These are phyloP conservation scores for Heteromeles arbutifolia DNA, from an alignment of 306 rosid species.

Conservation along the genomic window DNA sequence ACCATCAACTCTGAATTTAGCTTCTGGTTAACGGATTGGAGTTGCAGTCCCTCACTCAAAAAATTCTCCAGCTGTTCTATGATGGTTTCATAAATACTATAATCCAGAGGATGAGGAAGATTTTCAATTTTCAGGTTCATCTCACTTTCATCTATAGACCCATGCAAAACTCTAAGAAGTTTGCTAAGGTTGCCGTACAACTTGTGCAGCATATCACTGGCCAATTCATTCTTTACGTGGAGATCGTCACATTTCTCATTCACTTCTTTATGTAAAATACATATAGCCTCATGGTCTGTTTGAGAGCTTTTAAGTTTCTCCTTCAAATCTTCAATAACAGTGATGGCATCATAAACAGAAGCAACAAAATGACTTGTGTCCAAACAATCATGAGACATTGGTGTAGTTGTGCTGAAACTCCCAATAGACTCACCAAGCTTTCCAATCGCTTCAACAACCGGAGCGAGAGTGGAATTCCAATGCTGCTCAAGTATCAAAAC, in stretches of 20 bases:
- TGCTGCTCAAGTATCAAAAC: slow-evolving; percentile 51
- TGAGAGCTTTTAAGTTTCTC: slow-evolving; percentile 52
- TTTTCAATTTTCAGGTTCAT: slow-evolving; percentile 30
- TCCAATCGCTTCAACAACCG: slow-evolving; percentile 44
- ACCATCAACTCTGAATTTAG: slow-evolving; percentile 56
- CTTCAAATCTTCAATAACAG: slow-evolving; percentile 57
- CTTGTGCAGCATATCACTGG: slow-evolving; percentile 38
- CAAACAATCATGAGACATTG: slow-evolving; percentile 18
- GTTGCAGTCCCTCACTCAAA: slow-evolving; percentile 47
- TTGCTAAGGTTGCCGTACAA: slow-evolving; percentile 47
- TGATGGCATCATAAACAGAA: slow-evolving; percentile 53
- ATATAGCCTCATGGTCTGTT: slow-evolving; percentile 40
- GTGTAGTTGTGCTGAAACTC: slow-evolving; percentile 21
- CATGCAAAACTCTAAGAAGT: slow-evolving; percentile 38
- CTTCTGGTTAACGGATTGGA: slow-evolving; percentile 45
- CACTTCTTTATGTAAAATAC: slow-evolving; percentile 44
- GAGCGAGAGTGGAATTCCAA: slow-evolving; percentile 44
- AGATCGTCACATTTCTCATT: slow-evolving; percentile 49
- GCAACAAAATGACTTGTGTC: slow-evolving; percentile 30
- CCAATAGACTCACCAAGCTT: slow-evolving; percentile 62
- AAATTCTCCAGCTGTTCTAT: slow-evolving; percentile 44
- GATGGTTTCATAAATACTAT: slow-evolving; percentile 43
- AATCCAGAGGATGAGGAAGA: slow-evolving; percentile 54
- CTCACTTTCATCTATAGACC: slow-evolving; percentile 41
- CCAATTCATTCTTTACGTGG: slow-evolving; percentile 55